A percentile compares a stretch with the other conserved stretches of the same genome.
These are phyloP conservation scores for Rhodotorula babjevae DNA, from an alignment of 768 basidiomycete species.

Conservation along the genomic window DNA sequence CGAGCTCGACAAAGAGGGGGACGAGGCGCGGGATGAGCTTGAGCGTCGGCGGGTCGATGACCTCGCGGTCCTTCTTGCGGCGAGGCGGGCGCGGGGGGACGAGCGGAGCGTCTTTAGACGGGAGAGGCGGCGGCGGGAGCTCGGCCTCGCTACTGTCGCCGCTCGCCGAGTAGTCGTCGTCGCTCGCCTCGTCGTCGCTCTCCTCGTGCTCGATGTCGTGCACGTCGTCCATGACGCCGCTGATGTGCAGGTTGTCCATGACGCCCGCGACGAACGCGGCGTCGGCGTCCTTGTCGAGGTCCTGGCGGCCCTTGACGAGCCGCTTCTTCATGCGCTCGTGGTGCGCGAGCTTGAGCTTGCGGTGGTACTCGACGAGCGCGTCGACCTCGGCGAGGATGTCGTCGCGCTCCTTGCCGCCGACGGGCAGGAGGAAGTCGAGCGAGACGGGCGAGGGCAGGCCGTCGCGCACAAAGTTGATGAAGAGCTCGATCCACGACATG, in stretches of 20 bases:
- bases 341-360: slow-evolving; percentile 84
- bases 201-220: slow-evolving; percentile 70
- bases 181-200: slow-evolving; percentile 46
- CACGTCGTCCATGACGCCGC: slow-evolving; percentile 71
- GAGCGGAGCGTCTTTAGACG: slow-evolving; percentile 44
- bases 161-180: slow-evolving; percentile 42
- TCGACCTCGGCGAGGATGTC: slow-evolving; percentile 81
- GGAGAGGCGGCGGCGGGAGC: slow-evolving; percentile 49
- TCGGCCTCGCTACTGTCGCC: slow-evolving; percentile 51
- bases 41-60: slow-evolving; percentile 69
- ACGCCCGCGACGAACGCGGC: slow-evolving; percentile 77
- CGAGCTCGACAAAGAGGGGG: slow-evolving; percentile 88
- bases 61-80: slow-evolving; percentile 51
- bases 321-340: slow-evolving; percentile 85
- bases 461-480: slow-evolving; percentile 82
- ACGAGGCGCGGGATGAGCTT: slow-evolving; percentile 71
- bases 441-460: slow-evolving; percentile 70
- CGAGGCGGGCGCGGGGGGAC: slow-evolving; percentile 18
- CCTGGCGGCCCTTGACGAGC: slow-evolving; percentile 57
- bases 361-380: slow-evolving; percentile 82
- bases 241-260: slow-evolving; percentile 73
- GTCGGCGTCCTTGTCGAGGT: slow-evolving; percentile 63
- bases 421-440: slow-evolving; percentile 84
- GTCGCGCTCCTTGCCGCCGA: slow-evolving; percentile 68
- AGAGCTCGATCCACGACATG: slow-evolving; percentile 95